Evolutionary conservation across 2,329 filamentous ascomycete species (phyloP).

Genomic region (Rhynchosporium secalis): DNA sequence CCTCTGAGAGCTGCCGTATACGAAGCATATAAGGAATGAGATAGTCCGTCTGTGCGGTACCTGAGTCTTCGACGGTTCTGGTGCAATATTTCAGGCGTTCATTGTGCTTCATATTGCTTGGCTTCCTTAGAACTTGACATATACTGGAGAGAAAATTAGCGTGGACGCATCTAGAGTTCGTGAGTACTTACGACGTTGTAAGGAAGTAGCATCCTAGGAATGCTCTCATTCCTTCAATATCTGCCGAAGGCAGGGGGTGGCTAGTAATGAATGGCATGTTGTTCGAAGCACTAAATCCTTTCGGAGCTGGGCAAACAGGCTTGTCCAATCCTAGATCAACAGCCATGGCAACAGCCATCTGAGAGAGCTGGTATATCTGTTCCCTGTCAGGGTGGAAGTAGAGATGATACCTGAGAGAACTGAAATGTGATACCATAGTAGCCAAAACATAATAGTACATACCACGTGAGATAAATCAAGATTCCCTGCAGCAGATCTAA

Average conservation of each 20-base stretch:
- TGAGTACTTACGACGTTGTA: slow-evolving; percentile 31
- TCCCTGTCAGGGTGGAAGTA: slow-evolving; percentile 37
- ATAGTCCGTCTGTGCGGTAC: slow-evolving; percentile 30
- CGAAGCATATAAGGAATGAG: slow-evolving; percentile 34
- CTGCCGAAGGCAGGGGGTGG: slow-evolving; percentile 13
- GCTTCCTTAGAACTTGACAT: slow-evolving; percentile 34
- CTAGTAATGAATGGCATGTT: background rate
- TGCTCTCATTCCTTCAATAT: slow-evolving; percentile 33
- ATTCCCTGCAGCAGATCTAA: slow-evolving; percentile 58
- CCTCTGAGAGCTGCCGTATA: slow-evolving; percentile 34
- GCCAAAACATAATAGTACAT: slow-evolving; percentile 25
- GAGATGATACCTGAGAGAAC: slow-evolving; percentile 35
- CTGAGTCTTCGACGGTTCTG: slow-evolving; percentile 25
- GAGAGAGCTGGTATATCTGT: slow-evolving; percentile 40
- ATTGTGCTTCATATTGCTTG: slow-evolving; percentile 31
- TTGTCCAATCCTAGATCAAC: slow-evolving; percentile 37
- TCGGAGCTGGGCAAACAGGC: background rate
- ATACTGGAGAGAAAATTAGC: slow-evolving; percentile 21
- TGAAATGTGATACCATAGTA: background rate
- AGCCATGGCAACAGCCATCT: slow-evolving; percentile 38
- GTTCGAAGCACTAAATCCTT: background rate
- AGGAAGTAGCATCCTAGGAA: slow-evolving; percentile 37
- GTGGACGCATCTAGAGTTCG: background rate
- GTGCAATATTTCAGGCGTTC: slow-evolving; percentile 34
- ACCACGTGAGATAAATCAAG: slow-evolving; percentile 60